Conservation (phyloP, 1,284 basidiomycete genomes). For the Cutaneotrichosporon mucoides region DNA sequence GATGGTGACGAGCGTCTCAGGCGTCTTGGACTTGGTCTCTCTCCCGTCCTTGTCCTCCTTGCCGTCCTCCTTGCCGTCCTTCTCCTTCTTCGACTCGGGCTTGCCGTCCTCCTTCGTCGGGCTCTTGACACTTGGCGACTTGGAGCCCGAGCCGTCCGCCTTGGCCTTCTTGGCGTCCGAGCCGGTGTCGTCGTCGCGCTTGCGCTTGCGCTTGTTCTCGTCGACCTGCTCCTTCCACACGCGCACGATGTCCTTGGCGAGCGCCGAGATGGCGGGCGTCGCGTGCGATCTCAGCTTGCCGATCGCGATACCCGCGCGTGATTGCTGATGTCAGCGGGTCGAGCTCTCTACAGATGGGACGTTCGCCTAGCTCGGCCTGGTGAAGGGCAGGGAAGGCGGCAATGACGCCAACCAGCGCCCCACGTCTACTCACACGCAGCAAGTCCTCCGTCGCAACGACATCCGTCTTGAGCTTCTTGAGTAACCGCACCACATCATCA, state of each 20-base stretch:
- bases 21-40: constrained; percentile 2
- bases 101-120: neutral
- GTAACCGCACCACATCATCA: constrained; percentile 67
- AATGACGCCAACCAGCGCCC: neutral
- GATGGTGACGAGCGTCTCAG: constrained; percentile 39
- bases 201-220: constrained; percentile 59
- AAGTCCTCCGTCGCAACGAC: constrained; percentile 79
- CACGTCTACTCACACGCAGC: constrained; percentile 66
- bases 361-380: neutral
- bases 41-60: neutral
- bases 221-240: constrained; percentile 86
- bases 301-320: constrained; percentile 85
- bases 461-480: constrained; percentile 70
- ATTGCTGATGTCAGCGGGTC: constrained; percentile 44
- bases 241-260: constrained; percentile 90
- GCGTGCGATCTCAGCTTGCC: constrained; percentile 79
- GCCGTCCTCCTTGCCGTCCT: neutral
- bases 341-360: neutral
- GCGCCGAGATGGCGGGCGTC: constrained; percentile 67
- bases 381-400: neutral
- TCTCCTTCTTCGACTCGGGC: neutral
- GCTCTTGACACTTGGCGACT: constrained; percentile 8
- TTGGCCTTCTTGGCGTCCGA: constrained; percentile 38
- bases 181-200: constrained; percentile 28
- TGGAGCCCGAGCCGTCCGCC: constrained; percentile 19